Evolutionary conservation across 2,329 filamentous ascomycete genomes (phyloP).

Genomic region (Trichoderma atroviride): DNA sequence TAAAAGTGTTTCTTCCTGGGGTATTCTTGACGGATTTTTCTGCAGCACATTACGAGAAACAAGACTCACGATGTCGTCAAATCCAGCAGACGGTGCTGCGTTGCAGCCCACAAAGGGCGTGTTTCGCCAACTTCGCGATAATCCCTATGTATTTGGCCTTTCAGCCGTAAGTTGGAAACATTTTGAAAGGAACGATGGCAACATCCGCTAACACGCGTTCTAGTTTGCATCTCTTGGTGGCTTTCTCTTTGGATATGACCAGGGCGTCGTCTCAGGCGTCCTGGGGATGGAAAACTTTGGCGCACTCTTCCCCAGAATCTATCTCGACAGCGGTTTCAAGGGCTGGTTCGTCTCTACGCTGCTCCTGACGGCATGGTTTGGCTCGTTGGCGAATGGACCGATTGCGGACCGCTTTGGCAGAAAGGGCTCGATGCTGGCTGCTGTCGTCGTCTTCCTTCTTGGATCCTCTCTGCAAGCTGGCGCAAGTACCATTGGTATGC

Average conservation of each 20-base stretch:
- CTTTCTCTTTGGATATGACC: conserved; percentile 55
- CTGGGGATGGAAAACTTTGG: conserved; percentile 50
- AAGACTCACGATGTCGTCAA: conserved; percentile 6
- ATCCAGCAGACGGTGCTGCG: neutral
- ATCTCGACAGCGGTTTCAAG: conserved; percentile 49
- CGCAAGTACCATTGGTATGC: conserved; percentile 44
- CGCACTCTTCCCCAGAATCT: conserved; percentile 39
- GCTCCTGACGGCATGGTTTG: conserved; percentile 52
- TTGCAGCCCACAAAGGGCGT: conserved; percentile 33
- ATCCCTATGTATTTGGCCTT: conserved; percentile 49
- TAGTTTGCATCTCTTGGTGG: conserved; percentile 42
- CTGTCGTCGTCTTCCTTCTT: conserved; percentile 43
- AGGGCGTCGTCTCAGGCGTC: conserved; percentile 52
- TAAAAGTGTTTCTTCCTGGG: neutral
- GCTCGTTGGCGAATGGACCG: conserved; percentile 49
- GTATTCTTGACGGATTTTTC: neutral
- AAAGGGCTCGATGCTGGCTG: conserved; percentile 42
- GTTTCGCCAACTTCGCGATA: conserved; percentile 39
- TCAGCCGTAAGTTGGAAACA: conserved; percentile 40
- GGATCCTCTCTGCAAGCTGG: conserved; percentile 50
- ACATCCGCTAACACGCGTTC: neutral
- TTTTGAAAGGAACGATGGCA: neutral
- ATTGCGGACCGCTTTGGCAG: conserved; percentile 42
- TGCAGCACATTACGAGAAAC: neutral
- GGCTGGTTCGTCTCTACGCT: conserved; percentile 57